Percentiles rank a stretch among this genome's conserved stretches.
phyloP scores from a whole-genome alignment of 148 eudicot genomes.

The Suaeda aralocaspica region DNA sequence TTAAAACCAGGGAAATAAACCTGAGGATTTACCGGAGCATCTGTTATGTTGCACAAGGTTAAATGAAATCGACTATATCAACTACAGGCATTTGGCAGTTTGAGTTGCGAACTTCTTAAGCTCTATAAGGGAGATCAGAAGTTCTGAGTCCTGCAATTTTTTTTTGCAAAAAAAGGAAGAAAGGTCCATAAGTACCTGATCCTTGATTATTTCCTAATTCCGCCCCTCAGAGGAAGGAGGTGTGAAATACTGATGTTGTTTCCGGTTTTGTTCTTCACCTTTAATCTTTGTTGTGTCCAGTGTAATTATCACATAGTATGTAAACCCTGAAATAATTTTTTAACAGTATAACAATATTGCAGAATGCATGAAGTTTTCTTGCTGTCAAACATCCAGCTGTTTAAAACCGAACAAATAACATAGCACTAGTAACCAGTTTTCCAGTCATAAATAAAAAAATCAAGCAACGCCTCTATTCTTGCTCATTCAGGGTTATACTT shows the following conservation, averaged over 20 bases:
- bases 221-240: slow-evolving; percentile 33
- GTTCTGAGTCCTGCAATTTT: slow-evolving; percentile 3
- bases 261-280: not conserved
- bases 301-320: slow-evolving; percentile 18
- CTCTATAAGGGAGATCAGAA: slow-evolving; percentile 11
- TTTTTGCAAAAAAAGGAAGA: slow-evolving; percentile 11
- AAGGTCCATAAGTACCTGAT: slow-evolving; percentile 3
- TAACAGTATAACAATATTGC: slow-evolving; percentile 13
- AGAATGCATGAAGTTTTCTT: slow-evolving; percentile 12
- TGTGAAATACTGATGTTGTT: slow-evolving; percentile 27
- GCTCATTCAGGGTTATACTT: not conserved
- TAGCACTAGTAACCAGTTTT: not conserved
- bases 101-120: slow-evolving; percentile 23
- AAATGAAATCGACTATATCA: slow-evolving; percentile 66
- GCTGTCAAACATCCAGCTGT: not conserved
- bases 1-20: slow-evolving; percentile 67
- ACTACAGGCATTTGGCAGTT: slow-evolving; percentile 66
- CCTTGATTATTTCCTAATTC: slow-evolving; percentile 21
- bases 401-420: not conserved
- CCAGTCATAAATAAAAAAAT: not conserved
- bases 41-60: slow-evolving; percentile 72
- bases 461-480: not conserved
- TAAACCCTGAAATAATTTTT: slow-evolving; percentile 23
- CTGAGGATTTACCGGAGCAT: slow-evolving; percentile 85
- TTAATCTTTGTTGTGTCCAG: slow-evolving; percentile 10